Base-by-base conservation (phyloP, 225 moss, liverwort and hornwort genomes). In the Pseudisothecium myosuroides region DNA sequence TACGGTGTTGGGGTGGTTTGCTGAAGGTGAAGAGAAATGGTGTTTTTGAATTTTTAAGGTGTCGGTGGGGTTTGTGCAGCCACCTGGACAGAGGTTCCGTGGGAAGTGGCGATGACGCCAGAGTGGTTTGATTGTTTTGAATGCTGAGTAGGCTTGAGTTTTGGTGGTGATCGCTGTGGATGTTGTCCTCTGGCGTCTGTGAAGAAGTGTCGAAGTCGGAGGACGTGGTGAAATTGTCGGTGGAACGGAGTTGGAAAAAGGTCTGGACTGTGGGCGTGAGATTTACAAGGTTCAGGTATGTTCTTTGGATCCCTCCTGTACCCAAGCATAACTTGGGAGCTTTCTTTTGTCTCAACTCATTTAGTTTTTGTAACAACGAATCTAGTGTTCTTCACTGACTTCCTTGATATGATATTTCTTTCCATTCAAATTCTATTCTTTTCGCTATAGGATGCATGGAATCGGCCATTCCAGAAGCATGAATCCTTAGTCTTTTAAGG, bases 191-290 rank as follows among this genome's bases (percentile, higher is more conserved):
- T 22, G 14, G 54, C 36, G 22, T 76, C 14, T 76, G 22, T 76
- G 76, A 76, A 76, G 54, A 54, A 52, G 34, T 52, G 52, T 52
- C 14, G 76, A 52, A 76, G 22, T 54, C 23, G 36, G 52, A 52
- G 52, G 36, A 54, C 9, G 52, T 34, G 52, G 50, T 76, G 36
- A 52, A 52, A 21, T 22, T 76, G 52, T 52, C 31, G 50, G 7
- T 34, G 10, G 76, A 52, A 0, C 4, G 14, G 52, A 52, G 5
- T 13, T 1, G 76, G 5, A 9, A 54, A 0, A 0, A 52, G 54
- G 76, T 36, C 14, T 36, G 34, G 8, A 76, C 76, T 8, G 28
- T 11, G 47, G 29, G 29, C 29, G 17, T 29, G 17, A 73, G 72
- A 28, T 45, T 45, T 73, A 6, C 28, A 17, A 28, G 47, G 14